phyloP scores from a whole-genome alignment of 176 grass and related monocot genomes.

The Eleusine indica region DNA sequence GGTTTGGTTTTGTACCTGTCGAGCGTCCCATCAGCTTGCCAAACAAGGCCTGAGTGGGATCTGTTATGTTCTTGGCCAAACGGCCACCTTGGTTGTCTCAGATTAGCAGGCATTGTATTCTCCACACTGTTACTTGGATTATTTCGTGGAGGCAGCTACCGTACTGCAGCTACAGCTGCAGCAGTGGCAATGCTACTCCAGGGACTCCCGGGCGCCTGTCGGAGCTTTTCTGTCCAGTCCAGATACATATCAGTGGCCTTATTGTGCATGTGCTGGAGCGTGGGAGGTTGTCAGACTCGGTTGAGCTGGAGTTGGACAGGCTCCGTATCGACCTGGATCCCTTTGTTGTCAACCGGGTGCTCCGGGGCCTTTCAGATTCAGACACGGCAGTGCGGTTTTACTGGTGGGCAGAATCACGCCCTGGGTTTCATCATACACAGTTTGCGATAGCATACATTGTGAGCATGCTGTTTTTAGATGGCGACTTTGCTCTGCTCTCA shows the following conservation, averaged over 20 bases:
- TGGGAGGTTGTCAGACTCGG: constrained; percentile 32
- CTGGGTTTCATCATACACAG: constrained; percentile 54
- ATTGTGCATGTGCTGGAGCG: constrained; percentile 44
- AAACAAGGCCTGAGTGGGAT: constrained; percentile 27
- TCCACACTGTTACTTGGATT: constrained; percentile 37
- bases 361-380: constrained; percentile 54
- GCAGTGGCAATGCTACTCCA: neutral
- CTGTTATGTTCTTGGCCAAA: constrained; percentile 74
- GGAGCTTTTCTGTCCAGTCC: constrained; percentile 28
- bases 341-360: constrained; percentile 58
- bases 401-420: constrained; percentile 63
- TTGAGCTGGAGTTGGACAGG: constrained; percentile 55
- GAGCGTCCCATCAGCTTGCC: neutral
- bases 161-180: neutral
- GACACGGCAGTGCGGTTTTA: constrained; percentile 61
- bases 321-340: constrained; percentile 55
- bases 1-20: neutral
- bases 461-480: constrained; percentile 59
- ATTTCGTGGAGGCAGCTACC: constrained; percentile 1
- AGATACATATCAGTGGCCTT: constrained; percentile 16
- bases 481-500: constrained; percentile 47
- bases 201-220: constrained; percentile 6
- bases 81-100: constrained; percentile 41
- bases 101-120: constrained; percentile 24
- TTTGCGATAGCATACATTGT: constrained; percentile 53